Conservation (phyloP, 2,329 filamentous ascomycete genomes). For the Penicillium sp. region DNA sequence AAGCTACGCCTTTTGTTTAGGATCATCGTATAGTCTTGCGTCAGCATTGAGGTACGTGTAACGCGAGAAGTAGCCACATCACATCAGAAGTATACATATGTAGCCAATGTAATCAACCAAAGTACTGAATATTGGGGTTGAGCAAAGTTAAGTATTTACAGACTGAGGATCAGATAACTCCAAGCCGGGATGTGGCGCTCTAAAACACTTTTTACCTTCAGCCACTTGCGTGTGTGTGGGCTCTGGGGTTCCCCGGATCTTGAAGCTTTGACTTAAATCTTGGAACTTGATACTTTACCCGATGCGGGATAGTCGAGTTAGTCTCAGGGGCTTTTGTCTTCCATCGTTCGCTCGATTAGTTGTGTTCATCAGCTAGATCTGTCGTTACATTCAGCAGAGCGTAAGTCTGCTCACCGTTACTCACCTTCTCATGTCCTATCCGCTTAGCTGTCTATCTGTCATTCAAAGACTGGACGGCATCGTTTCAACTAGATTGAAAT, state of each 20-base stretch:
- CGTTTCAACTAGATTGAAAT: not conserved
- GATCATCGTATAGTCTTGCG: not conserved
- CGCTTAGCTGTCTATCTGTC: too few species aligned
- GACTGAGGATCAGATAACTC: not conserved
- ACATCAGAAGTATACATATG: too few species aligned
- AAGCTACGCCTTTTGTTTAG: not conserved
- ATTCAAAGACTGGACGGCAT: not conserved
- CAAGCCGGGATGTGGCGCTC: slow-evolving; percentile 13
- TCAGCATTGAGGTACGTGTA: not conserved
- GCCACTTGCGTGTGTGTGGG: slow-evolving; percentile 19
- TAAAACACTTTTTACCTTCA: slow-evolving; percentile 15
- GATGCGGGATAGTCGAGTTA: not conserved
- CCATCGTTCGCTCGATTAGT: not conserved
- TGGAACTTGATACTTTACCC: not conserved
- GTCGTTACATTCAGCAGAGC: too few species aligned
- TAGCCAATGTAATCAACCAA: not conserved
- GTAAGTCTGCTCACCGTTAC: not conserved
- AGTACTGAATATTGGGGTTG: not conserved
- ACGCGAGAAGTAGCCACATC: not conserved
- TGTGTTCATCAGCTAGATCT: not conserved
- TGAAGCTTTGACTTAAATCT: slow-evolving; percentile 11
- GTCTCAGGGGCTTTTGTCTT: not conserved
- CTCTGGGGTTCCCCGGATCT: slow-evolving; percentile 6
- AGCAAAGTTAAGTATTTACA: not conserved
- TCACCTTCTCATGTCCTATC: too few species aligned